phyloP scores from a whole-genome alignment of 108 stramenopile species.

The Pseudonitzschia pungens region DNA sequence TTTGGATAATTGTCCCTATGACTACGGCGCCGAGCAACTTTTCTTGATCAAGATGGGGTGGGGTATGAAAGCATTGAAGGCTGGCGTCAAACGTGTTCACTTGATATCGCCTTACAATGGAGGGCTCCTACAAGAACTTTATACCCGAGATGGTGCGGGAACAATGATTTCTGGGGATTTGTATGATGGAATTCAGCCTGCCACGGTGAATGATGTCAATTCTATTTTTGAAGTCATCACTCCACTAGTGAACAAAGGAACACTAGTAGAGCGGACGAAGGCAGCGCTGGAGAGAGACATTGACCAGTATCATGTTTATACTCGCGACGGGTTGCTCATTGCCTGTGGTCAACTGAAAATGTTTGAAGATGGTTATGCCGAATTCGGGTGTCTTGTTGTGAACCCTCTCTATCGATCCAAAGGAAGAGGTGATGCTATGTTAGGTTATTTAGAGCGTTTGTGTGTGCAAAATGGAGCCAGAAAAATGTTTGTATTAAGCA shows the following conservation, averaged over 20 bases:
- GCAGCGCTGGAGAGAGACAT: constrained; percentile 80
- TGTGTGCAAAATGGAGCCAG: constrained; percentile 66
- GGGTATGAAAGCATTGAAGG: constrained; percentile 74
- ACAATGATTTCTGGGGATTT: constrained; percentile 91
- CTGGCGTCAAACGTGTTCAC: constrained; percentile 89
- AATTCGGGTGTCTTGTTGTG: constrained; percentile 94
- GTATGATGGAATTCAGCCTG: constrained; percentile 92
- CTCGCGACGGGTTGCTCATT: constrained; percentile 83
- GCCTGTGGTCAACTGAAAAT: constrained; percentile 86
- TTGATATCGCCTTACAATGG: constrained; percentile 81
- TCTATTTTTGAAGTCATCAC: constrained; percentile 85
- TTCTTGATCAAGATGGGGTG: constrained; percentile 78
- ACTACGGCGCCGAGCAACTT: constrained; percentile 39
- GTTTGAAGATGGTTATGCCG: constrained; percentile 85
- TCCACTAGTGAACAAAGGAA: constrained; percentile 85
- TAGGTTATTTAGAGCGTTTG: constrained; percentile 93
- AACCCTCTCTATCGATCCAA: constrained; percentile 78
- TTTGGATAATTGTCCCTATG: constrained; percentile 26
- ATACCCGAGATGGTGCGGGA: constrained; percentile 93
- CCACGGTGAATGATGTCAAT: constrained; percentile 80
- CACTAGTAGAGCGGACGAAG: constrained; percentile 78
- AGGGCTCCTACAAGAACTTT: constrained; percentile 91
- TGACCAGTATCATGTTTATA: constrained; percentile 86
- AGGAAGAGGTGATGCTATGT: constrained; percentile 94
- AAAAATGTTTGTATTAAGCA: constrained; percentile 89